phyloP scores from a whole-genome alignment of 139 green algal genomes.

The Auxenochlorella pyrenoidosa region DNA sequence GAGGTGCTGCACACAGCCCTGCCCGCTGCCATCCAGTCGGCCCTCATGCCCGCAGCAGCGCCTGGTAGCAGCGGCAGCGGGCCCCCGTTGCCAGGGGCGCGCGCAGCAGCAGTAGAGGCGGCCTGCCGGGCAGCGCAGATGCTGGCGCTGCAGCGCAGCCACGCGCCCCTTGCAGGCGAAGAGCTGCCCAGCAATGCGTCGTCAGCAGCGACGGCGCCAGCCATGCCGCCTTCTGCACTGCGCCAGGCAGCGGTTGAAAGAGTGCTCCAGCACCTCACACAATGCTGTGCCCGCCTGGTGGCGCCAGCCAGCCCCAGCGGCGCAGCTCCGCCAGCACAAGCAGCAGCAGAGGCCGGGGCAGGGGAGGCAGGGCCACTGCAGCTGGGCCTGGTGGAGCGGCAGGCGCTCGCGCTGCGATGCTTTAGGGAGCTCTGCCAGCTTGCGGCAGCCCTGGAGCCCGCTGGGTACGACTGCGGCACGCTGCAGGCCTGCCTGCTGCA shows the following conservation, averaged over 20 bases:
- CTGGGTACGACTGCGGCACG: conserved; percentile 7
- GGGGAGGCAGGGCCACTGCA: not conserved
- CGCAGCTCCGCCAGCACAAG: not conserved
- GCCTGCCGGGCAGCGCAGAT: conserved; percentile 7
- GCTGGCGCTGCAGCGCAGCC: conserved; percentile 10
- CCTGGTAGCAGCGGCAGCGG: not conserved
- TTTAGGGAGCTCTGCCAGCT: conserved; percentile 26
- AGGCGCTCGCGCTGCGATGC: conserved; percentile 23
- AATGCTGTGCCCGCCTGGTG: not conserved
- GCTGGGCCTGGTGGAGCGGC: not conserved
- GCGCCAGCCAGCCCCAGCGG: too few relatives aligned
- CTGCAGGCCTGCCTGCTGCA: conserved; percentile 19
- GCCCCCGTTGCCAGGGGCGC: not conserved
- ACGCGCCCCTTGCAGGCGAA: conserved; percentile 2
- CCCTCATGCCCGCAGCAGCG: not conserved
- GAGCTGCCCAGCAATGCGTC: not conserved
- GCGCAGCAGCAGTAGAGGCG: conserved; percentile 13
- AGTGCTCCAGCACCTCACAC: conserved; percentile 3
- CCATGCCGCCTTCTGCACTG: too few relatives aligned
- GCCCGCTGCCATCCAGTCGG: not conserved
- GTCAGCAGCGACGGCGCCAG: too few relatives aligned
- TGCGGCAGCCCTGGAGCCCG: conserved; percentile 1
- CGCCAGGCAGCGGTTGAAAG: too few relatives aligned
- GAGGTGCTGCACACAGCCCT: conserved; percentile 5
- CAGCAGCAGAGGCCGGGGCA: not conserved